Conservation (phyloP, 306 rosid genomes). For the Vigna trinervia region DNA sequence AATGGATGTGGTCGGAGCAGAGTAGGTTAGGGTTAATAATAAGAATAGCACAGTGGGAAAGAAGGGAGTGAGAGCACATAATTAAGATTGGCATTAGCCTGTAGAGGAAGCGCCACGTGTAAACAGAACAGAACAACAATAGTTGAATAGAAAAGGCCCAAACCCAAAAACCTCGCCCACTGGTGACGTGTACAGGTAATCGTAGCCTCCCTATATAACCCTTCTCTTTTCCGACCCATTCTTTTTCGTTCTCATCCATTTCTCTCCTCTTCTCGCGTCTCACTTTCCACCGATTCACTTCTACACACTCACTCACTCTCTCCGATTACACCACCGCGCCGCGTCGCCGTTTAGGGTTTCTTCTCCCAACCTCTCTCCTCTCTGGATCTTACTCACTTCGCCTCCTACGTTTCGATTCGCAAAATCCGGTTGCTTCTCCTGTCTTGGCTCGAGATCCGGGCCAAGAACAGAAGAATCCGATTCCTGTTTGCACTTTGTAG, state of each 20-base stretch:
- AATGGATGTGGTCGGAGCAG: neutral
- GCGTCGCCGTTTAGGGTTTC: slow-evolving; percentile 36
- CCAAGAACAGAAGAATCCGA: slow-evolving; percentile 71
- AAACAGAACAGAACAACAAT: neutral
- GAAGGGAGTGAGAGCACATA: slow-evolving; percentile 1
- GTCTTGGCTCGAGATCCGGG: slow-evolving; percentile 99
- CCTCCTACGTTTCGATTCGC: slow-evolving; percentile 38
- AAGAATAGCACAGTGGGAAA: neutral
- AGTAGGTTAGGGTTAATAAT: slow-evolving; percentile 21
- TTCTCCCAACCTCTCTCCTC: neutral
- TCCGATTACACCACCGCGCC: slow-evolving; percentile 2
- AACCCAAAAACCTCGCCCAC: slow-evolving; percentile 49
- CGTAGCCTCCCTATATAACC: slow-evolving; percentile 81
- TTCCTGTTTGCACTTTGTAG: slow-evolving; percentile 51
- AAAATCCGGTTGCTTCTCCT: slow-evolving; percentile 53
- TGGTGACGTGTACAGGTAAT: slow-evolving; percentile 70
- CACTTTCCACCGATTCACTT: slow-evolving; percentile 46
- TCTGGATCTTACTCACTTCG: slow-evolving; percentile 7
- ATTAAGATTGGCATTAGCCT: slow-evolving; percentile 32
- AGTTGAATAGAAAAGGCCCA: slow-evolving; percentile 43
- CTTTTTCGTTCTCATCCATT: slow-evolving; percentile 71
- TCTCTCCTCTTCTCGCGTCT: slow-evolving; percentile 34
- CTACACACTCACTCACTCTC: slow-evolving; percentile 26
- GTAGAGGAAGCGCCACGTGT: slow-evolving; percentile 42
- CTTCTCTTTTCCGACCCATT: neutral